Evolutionary conservation across 2,329 filamentous ascomycete genomes (phyloP), one percentile per base, ranked within the genome.

Genomic region (Colletotrichum lupini): DNA sequence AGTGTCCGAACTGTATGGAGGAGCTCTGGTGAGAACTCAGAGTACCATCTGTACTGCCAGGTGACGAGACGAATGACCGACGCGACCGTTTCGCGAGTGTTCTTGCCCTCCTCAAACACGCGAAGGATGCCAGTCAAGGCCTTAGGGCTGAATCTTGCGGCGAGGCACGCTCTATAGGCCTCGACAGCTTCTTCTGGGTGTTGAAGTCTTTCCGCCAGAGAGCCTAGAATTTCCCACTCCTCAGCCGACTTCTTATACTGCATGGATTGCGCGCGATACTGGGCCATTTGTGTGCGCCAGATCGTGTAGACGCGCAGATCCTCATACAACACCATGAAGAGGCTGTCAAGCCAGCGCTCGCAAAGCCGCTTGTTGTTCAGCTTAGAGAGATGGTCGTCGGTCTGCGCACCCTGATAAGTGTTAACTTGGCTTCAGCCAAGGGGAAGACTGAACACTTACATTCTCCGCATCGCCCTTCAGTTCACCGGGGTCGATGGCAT

Each of bases 21-120:
- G 56, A 99, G 89, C 76, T 95, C 92, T 0, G 97, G 97, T 22
- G 95, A 98, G 85, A 99, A 99, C 89, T 99, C 97, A 69, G 95
- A 98, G 85, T 99, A 99, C 97, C 97, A 99, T 77, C 97, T 90
- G 84, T 98, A 99, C 85, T 99, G 97, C 97, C 97, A 99, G 14
- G 96, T 97, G 42, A 98, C 94, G 55, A 99, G 87, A 65, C 95
- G 89, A 76, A 99, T 98, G 72, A 98, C 87, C n/a, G 94, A 92
- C 32, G 92, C 93, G 7, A 98, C 89, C 70, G 92, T 94, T 74
- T 95, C 93, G 74, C 95, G 88, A 4, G 94, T 95, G 83, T 94
- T 94, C 79, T 93, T 94, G 72, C 89, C 88, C 80, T 90, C 90
- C 83, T 97, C 93, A 77, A 95, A 95, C 60, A 94, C 88, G 67